Conservation (phyloP, 2,329 filamentous ascomycete species). For the Fusarium sp. region DNA sequence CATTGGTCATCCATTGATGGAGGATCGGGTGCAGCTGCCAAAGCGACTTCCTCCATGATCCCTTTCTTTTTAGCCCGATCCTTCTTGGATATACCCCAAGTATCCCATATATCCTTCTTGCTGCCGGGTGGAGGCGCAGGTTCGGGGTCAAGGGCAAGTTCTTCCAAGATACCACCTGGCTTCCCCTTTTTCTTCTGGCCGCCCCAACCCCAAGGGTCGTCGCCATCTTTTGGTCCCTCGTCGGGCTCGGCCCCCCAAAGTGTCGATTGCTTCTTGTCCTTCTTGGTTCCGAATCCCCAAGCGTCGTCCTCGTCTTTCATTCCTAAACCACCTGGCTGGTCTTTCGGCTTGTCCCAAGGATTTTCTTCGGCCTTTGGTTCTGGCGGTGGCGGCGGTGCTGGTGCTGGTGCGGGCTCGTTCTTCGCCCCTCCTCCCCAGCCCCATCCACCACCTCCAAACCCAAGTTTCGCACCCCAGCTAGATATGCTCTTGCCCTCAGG, state of each 20-base stretch:
- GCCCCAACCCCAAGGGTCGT: constrained; percentile 52
- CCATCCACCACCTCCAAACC: constrained; percentile 55
- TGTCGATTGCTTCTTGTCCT: constrained; percentile 56
- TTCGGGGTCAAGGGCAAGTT: constrained; percentile 39
- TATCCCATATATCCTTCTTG: constrained; percentile 50
- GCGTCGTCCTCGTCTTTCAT: constrained; percentile 42
- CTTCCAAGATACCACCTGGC: constrained; percentile 33
- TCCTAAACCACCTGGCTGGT: constrained; percentile 19
- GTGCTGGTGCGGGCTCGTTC: constrained; percentile 49
- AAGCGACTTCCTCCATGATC: constrained; percentile 40
- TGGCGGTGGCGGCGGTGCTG: constrained; percentile 25
- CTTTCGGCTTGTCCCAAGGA: constrained; percentile 65
- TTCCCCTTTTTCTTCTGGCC: constrained; percentile 53
- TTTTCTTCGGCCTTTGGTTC: constrained; percentile 49
- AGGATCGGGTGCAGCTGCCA: constrained; percentile 41
- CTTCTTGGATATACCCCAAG: constrained; percentile 49
- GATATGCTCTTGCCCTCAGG: constrained; percentile 59
- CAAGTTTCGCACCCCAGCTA: constrained; percentile 72
- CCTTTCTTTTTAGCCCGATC: constrained; percentile 49
- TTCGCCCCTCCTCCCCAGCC: constrained; percentile 20
- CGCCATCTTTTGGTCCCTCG: constrained; percentile 46
- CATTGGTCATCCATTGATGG: constrained; percentile 43
- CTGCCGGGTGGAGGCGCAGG: constrained; percentile 35
- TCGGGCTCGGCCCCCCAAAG: constrained; percentile 52
- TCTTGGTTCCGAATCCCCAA: constrained; percentile 50